Percentiles rank a stretch among this genome's conserved stretches.
Conservation (phyloP, 2,329 filamentous ascomycete species). For the Diaporthe humulicola region DNA sequence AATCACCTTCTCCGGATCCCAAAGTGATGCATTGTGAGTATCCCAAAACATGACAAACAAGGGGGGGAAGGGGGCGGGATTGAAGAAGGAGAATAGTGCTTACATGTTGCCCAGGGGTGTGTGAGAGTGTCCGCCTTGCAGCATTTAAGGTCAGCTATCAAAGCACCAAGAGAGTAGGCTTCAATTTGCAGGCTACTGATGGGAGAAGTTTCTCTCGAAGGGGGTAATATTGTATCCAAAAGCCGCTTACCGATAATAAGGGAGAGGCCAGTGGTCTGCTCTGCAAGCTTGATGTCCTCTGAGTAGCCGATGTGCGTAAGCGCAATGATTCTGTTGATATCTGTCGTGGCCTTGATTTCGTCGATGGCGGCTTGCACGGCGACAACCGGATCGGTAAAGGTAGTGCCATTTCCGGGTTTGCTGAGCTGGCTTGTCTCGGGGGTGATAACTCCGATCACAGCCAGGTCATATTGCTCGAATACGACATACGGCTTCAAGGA, state of each 20-base stretch:
- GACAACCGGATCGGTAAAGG: slow-evolving; percentile 68
- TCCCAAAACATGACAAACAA: no score
- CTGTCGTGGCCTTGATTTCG: slow-evolving; percentile 70
- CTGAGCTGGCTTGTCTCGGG: slow-evolving; percentile 71
- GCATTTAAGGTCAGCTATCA: no score
- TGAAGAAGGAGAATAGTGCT: neutral
- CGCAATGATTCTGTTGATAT: slow-evolving; percentile 74
- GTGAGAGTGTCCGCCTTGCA: slow-evolving; percentile 72
- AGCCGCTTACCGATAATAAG: slow-evolving; percentile 77
- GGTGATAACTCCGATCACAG: slow-evolving; percentile 72
- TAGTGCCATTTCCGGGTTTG: slow-evolving; percentile 68
- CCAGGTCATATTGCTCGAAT: slow-evolving; percentile 71
- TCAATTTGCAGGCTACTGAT: no score
- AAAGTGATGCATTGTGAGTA: neutral
- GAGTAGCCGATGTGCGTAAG: slow-evolving; percentile 78
- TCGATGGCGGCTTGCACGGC: slow-evolving; percentile 73
- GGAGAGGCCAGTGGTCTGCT: slow-evolving; percentile 72
- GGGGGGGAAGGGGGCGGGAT: no score
- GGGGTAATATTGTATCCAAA: no score
- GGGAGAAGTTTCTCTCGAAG: no score
- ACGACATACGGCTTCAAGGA: slow-evolving; percentile 76
- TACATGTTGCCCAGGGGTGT: slow-evolving; percentile 71
- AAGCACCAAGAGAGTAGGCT: no score
- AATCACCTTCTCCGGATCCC: neutral
- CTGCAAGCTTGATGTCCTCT: slow-evolving; percentile 71